These are phyloP conservation scores for Conringia planisiliqua DNA, from an alignment of 345 rosid species.

Conservation along the genomic window DNA sequence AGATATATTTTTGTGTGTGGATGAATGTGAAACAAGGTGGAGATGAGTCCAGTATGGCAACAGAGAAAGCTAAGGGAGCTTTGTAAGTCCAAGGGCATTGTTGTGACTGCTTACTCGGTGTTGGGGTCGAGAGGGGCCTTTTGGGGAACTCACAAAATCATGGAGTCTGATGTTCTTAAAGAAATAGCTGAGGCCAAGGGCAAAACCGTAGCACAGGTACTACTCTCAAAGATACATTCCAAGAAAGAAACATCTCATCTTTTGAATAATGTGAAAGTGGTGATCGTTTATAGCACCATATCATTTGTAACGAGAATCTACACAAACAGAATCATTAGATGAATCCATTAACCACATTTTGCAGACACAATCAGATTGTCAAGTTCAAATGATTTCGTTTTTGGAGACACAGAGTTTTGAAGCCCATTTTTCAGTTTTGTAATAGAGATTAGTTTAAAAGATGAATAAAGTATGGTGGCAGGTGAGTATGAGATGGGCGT, in stretches of 20 bases:
- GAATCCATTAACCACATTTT: neutral
- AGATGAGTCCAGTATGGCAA: constrained; percentile 83
- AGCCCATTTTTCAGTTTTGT: neutral
- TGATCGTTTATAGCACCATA: no score
- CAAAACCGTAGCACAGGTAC: constrained; percentile 77
- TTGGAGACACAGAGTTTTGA: neutral
- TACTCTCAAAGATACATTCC: neutral
- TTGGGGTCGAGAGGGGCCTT: constrained; percentile 59
- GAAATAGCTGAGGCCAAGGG: constrained; percentile 61
- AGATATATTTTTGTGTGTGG: neutral
- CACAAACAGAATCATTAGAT: no score
- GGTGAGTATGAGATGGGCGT: constrained; percentile 66
- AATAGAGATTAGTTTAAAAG: neutral
- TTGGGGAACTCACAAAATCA: constrained; percentile 65
- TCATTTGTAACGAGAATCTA: no score
- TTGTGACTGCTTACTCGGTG: constrained; percentile 58
- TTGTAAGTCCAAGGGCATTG: constrained; percentile 50
- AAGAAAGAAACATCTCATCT: no score
- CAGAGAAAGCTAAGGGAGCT: constrained; percentile 62
- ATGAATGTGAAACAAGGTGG: constrained; percentile 52
- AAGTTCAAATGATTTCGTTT: neutral
- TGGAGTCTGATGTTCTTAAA: constrained; percentile 60
- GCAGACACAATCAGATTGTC: neutral
- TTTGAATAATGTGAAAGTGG: no score
- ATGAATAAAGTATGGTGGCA: constrained; percentile 14